Evolutionary conservation across 164 flowering plant species (phyloP).

Genomic region (Liriodendron chinense): DNA sequence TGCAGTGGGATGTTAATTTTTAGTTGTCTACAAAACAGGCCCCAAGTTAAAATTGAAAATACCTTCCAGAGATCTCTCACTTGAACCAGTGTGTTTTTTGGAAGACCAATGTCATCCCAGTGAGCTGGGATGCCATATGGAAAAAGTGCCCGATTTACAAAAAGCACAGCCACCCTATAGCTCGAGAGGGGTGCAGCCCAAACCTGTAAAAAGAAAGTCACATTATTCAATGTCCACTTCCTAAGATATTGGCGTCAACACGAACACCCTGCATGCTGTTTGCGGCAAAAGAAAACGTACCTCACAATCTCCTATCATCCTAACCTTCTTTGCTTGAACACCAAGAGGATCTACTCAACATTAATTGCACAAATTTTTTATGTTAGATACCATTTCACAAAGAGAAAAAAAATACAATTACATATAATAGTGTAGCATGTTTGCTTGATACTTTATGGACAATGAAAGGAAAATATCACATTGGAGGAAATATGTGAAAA

Average conservation of each 20-base stretch:
- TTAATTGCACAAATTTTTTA: neutral
- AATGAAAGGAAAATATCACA: no score
- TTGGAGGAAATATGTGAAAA: no score
- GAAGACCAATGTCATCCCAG: conserved; percentile 81
- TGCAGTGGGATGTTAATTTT: no score
- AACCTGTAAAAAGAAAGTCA: conserved; percentile 31
- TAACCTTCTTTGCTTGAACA: conserved; percentile 77
- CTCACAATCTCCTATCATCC: conserved; percentile 70
- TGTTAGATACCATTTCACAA: no score
- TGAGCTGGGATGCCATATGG: conserved; percentile 46
- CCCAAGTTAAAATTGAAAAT: conserved; percentile 4
- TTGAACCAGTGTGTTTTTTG: conserved; percentile 36
- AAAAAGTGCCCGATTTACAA: conserved; percentile 47
- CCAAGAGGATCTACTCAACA: conserved; percentile 57
- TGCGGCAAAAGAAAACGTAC: conserved; percentile 27
- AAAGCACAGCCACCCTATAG: conserved; percentile 53
- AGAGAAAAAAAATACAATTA: no score
- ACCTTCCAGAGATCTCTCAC: conserved; percentile 87
- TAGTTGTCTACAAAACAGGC: neutral
- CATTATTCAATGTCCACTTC: neutral
- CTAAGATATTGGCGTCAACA: no score
- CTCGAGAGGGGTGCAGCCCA: conserved; percentile 84
- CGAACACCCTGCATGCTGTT: no score
- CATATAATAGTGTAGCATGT: no score
- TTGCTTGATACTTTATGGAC: no score